phyloP scores from a whole-genome alignment of 2,329 filamentous ascomycete species.

The Botrytis pseudocinerea region DNA sequence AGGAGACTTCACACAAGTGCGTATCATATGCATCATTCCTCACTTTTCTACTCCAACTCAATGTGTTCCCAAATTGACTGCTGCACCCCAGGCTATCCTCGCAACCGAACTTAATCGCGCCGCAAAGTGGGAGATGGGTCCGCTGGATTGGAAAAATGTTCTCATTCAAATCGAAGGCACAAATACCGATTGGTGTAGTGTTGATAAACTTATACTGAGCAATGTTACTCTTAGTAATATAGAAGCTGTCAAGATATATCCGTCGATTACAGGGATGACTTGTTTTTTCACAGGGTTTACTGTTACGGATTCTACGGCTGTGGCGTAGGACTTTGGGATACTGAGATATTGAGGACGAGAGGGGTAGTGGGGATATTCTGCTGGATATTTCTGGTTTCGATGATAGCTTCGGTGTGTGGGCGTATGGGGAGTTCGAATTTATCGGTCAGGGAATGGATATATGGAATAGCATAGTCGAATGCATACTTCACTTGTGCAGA shows the following conservation, averaged over 20 bases:
- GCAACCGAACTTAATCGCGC: neutral
- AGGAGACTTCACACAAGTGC: slow-evolving; percentile 4
- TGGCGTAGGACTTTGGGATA: too few species aligned
- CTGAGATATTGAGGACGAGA: too few species aligned
- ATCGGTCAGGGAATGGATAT: neutral
- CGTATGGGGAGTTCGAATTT: neutral
- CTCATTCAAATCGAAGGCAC: neutral
- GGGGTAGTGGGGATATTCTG: too few species aligned
- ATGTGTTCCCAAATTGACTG: fast-evolving
- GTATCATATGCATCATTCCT: neutral
- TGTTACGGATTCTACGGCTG: neutral
- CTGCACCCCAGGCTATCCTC: neutral
- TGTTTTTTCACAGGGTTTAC: neutral
- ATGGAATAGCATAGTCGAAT: neutral
- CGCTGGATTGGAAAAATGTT: neutral
- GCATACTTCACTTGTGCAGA: neutral
- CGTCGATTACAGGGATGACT: neutral
- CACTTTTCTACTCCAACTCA: neutral
- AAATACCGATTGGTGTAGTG: neutral
- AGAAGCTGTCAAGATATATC: neutral
- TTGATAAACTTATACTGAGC: neutral
- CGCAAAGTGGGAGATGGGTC: slow-evolving; percentile 2
- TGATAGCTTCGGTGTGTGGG: neutral
- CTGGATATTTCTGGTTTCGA: neutral
- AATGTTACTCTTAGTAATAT: neutral